Base-by-base conservation (phyloP, 179 eudicot species). In the Gypsophila paniculata region DNA sequence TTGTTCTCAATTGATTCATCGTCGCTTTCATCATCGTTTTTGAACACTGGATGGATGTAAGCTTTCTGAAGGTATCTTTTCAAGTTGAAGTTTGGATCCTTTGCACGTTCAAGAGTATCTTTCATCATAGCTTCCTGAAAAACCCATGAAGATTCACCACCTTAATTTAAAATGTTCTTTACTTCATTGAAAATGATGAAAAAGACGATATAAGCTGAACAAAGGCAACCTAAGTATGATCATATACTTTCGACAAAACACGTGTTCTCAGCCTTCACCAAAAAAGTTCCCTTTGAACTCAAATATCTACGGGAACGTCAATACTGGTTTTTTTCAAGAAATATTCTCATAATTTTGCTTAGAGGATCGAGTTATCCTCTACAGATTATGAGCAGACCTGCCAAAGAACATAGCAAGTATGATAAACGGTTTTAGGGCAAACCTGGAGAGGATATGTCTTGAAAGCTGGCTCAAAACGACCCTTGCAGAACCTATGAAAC, bases 101-200 rank as follows among this genome's bases (percentile, higher is more conserved):
- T 89, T 48, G 94, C 89, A 5, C 83, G 82, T 75, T 91, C 97
- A 55, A 89, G 75, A n/a, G 97, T 91, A 71, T 91, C 97, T 75
- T 91, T 91, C 91, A 82, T 85, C 96, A 86, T 87, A 6, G 96
- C 90, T 79, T 91, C 96, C 96, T 91, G 79, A 46, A 84, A 78
- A 61, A 67, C 6, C 73, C 36, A 8, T 17, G 8, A n/a, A 66
- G 2, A 15, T 19, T 34, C 54, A 38, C 26, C 6, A 26, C n/a
- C n/a, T 12, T 39, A 42, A 42, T 2, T 18, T 29, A 9, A 2
- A 55, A 14, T 8, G 18, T 25, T 17, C 26, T 19, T 13, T 5
- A n/a, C 12, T 4, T 26, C 44, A 14, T 25, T 21, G 14, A 22
- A 21, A 18, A 19, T 8, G 34, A 29, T 29, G 4, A 4, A 29